Evolutionary conservation across 2,329 filamentous ascomycete genomes (phyloP).

Genomic region (Diplodia scrobiculata): DNA sequence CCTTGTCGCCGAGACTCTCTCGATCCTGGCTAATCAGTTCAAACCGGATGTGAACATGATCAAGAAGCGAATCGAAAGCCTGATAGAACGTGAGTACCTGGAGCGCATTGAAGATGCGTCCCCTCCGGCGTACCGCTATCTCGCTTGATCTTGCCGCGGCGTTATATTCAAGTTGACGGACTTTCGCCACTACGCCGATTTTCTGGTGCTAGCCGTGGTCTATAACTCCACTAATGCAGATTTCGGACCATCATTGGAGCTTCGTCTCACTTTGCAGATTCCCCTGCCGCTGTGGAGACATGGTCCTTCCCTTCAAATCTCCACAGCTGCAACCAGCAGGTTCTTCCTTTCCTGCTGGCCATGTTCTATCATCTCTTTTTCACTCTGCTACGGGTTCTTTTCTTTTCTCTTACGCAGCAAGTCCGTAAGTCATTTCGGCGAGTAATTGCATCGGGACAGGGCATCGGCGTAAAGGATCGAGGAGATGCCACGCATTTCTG

Average conservation of each 20-base stretch:
- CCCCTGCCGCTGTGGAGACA: not conserved
- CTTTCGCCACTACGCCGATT: not conserved
- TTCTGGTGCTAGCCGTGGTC: not conserved
- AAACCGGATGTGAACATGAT: conserved; percentile 75
- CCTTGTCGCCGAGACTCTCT: conserved; percentile 70
- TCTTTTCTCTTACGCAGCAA: conserved; percentile 1
- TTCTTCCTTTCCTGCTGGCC: not conserved
- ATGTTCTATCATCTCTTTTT: conserved; percentile 1
- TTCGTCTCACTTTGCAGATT: not conserved
- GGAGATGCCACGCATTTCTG: not conserved
- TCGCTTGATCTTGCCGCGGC: conserved; percentile 57
- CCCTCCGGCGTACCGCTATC: conserved; percentile 67
- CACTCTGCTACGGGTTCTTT: not conserved
- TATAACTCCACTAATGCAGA: not conserved
- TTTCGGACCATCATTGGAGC: not conserved
- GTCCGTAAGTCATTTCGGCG: not conserved
- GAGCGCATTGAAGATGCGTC: conserved; percentile 70
- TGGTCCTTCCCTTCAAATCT: not conserved
- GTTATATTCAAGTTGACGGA: not conserved
- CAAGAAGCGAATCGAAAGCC: conserved; percentile 77
- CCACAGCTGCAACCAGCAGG: not conserved
- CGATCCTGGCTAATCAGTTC: conserved; percentile 69
- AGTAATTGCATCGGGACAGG: conserved; percentile 12
- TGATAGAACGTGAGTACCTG: conserved; percentile 76
- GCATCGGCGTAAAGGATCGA: conserved; percentile 11